Base-by-base conservation (phyloP, 805 yeast genomes). In the Candida peoriensis region DNA sequence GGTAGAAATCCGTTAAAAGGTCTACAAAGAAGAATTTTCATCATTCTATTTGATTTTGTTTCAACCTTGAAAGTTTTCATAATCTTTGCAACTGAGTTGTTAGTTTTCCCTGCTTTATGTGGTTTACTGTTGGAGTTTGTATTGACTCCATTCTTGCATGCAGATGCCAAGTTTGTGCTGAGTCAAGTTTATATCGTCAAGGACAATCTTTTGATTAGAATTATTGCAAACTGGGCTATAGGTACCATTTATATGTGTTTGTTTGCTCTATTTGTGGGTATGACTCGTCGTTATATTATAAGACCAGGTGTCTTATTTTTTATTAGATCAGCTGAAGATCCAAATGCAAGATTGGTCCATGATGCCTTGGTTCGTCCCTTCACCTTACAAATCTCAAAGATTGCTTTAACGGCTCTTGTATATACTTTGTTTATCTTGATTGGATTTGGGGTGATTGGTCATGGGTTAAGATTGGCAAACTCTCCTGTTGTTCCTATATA, bases 291-390 rank as follows among this genome's bases (percentile, higher is more conserved):
- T 29, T 61, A 66, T 39, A 77, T 87, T 25, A 68, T 90, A 39
- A 72, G 99, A 37, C 81, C 83, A 0, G 99, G 98, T 10, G 96
- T 86, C 8, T 65, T 93, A 30, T 93, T 78, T 57, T 93, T 93
- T 62, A 83, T 93, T 41, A 73, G 96, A 48, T 87, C 95, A 16
- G 96, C 96, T 5, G 96, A 88, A 48, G 97, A 93, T 54, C 96
- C 95, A 25, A 82, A 85, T 47, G 79, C 87, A 30, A 76, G 90
- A 45, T 73, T 93, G 10, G 71, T 90, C 27, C 90, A 87, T 45
- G 96, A 89, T 54, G 93, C 95, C 1, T 59, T 93, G 34, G 81
- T 83, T 38, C 77, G 83, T 45, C 84, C 96, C 1, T 71, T 90
- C 49, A 43, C 59, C 8, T 63, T 81, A 30, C 97, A 93, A 54